Conservation (phyloP, 371 early-diverging fungal genomes). For the Zopfochytrium polystomum region DNA sequence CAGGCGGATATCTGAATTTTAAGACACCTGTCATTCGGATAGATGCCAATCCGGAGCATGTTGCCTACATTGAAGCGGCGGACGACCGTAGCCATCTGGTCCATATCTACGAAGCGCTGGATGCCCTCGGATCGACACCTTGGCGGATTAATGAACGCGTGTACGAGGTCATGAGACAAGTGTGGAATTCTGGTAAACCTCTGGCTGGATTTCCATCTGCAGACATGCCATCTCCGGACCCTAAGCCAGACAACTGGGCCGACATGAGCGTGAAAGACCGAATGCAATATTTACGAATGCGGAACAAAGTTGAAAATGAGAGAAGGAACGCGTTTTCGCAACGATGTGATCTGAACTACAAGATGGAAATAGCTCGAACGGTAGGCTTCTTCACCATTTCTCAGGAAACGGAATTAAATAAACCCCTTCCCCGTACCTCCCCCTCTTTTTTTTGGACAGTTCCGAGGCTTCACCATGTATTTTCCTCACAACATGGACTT, state of each 20-base stretch:
- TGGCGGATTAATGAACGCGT: slow-evolving; percentile 88
- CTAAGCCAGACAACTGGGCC: slow-evolving; percentile 69
- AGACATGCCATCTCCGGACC: slow-evolving; percentile 38
- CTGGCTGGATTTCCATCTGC: slow-evolving; percentile 77
- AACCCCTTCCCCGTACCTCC: not conserved
- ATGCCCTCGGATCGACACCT: slow-evolving; percentile 83
- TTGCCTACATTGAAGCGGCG: slow-evolving; percentile 73
- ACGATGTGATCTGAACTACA: slow-evolving; percentile 91
- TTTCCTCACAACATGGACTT: slow-evolving; percentile 98
- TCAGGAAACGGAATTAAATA: not conserved
- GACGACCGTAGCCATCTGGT: slow-evolving; percentile 71
- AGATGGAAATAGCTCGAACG: slow-evolving; percentile 91
- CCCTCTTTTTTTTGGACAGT: slow-evolving; percentile 44
- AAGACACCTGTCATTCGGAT: slow-evolving; percentile 69
- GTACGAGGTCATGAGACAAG: slow-evolving; percentile 70
- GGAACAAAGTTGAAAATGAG: slow-evolving; percentile 51
- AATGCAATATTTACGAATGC: slow-evolving; percentile 51
- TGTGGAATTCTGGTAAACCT: slow-evolving; percentile 85
- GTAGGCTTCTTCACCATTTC: slow-evolving; percentile 50
- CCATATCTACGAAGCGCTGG: slow-evolving; percentile 73
- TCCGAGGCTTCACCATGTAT: slow-evolving; percentile 82
- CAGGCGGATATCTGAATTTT: slow-evolving; percentile 87
- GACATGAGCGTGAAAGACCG: slow-evolving; percentile 41
- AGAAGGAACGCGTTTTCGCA: slow-evolving; percentile 77
- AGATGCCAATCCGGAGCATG: slow-evolving; percentile 67